Conservation (phyloP, 495 filamentous ascomycete species). For the Ascobolus immersus region DNA sequence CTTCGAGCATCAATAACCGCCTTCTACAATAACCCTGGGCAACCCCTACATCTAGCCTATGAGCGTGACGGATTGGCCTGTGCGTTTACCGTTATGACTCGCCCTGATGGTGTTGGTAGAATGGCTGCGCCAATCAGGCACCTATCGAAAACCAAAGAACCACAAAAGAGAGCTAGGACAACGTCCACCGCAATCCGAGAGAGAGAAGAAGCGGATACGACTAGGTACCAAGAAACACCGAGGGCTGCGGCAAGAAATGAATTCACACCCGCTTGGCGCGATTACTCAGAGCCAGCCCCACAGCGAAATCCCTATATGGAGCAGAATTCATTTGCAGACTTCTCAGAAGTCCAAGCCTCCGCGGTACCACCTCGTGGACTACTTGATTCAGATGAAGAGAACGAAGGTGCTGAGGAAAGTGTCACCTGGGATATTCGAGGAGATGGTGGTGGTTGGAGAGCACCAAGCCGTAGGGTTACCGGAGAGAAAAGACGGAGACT, state of each 20-base stretch:
- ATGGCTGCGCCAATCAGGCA: neutral
- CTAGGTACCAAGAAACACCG: neutral
- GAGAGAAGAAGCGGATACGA: neutral
- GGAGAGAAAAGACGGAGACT: neutral
- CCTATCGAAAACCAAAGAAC: neutral
- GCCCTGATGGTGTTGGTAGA: neutral
- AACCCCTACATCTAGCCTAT: constrained; percentile 66
- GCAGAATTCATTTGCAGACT: neutral
- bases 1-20: constrained; percentile 43
- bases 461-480: no score
- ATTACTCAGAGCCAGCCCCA: no score
- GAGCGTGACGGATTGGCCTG: constrained; percentile 43
- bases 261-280: neutral
- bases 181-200: neutral
- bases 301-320: neutral
- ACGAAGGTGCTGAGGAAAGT: neutral
- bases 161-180: neutral
- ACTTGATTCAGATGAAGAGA: neutral
- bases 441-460: no score
- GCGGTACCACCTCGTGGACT: no score
- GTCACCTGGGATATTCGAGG: neutral
- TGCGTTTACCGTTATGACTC: constrained; percentile 83
- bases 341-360: neutral
- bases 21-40: constrained; percentile 53
- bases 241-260: neutral